Evolutionary conservation across 1,284 basidiomycete genomes (phyloP).

Genomic region (Sanguinoderma infundibulare): DNA sequence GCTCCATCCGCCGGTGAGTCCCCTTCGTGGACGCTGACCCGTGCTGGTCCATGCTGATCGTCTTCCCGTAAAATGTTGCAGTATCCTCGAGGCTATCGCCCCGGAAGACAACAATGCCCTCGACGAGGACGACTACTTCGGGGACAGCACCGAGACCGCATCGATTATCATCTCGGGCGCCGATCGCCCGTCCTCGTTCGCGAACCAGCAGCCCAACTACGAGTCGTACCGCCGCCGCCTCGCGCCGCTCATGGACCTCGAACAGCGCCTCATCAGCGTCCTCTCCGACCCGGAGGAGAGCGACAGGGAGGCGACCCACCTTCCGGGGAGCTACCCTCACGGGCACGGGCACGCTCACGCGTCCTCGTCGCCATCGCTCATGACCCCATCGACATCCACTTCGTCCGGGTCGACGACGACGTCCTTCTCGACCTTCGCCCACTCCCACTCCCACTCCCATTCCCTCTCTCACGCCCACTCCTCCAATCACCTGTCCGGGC

Average conservation of each 20-base stretch:
- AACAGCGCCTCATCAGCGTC: slow-evolving; percentile 65
- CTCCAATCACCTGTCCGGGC: neutral
- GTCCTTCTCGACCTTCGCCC: slow-evolving; percentile 8
- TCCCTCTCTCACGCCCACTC: too few species aligned
- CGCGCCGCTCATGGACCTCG: slow-evolving; percentile 67
- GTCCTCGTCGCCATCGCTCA: neutral
- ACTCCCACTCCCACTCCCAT: too few species aligned
- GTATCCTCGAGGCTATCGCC: slow-evolving; percentile 78
- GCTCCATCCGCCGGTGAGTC: slow-evolving; percentile 71
- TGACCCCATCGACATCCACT: neutral
- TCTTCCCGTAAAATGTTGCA: slow-evolving; percentile 38
- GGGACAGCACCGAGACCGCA: slow-evolving; percentile 49
- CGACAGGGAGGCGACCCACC: slow-evolving; percentile 53
- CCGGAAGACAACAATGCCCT: slow-evolving; percentile 52
- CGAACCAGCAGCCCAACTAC: slow-evolving; percentile 58
- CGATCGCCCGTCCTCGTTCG: slow-evolving; percentile 46
- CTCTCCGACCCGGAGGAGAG: slow-evolving; percentile 61
- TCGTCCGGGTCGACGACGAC: slow-evolving; percentile 5
- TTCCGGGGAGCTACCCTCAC: too few species aligned
- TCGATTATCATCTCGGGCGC: slow-evolving; percentile 54
- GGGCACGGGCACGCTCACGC: neutral
- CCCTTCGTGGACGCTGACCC: slow-evolving; percentile 2
- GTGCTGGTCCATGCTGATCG: neutral
- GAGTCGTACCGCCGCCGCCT: slow-evolving; percentile 63
- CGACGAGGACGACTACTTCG: slow-evolving; percentile 60